Evolutionary conservation across 75 land plant species (phyloP), one percentile per base, ranked within the genome.

Genomic region (Cryptomeria japonica): DNA sequence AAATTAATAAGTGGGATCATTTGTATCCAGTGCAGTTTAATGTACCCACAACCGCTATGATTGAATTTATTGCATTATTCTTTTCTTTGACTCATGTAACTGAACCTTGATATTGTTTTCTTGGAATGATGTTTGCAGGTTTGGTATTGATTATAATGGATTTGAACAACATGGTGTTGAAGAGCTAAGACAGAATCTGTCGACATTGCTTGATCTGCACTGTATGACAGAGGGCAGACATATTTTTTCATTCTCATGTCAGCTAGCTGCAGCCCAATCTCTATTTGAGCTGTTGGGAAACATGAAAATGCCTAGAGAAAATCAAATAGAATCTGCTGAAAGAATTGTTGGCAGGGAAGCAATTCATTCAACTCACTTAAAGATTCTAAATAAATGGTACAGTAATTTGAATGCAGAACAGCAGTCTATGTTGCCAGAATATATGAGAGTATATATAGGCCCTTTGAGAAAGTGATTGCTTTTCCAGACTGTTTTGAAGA

Each of bases 361-460:
- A n/a, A 36, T 25, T 49, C 70, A 86, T 22, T 91, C 82, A 37
- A 34, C 18, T 83, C 44, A 49, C 53, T 84, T 83, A 55, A 53
- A 83, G 73, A 38, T 16, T 38, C 44, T 92, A 32, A 89, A 78
- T 88, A 89, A 87, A 36, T 93, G 94, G 94, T 91, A 92, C 87
- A 83, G 68, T 83, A 87, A 83, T 8, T 83, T 93, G 68, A 91
- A 86, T 51, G 73, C 22, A 8, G 89, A 92, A 89, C 87, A 93
- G 56, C 88, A 92, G 64, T 85, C 72, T 22, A 42, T 88, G 36
- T 11, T 44, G 46, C 84, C 83, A 80, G 83, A 80, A 8, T 42
- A 42, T 80, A 22, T 80, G 47, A 42, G 49, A 44, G 83, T 13
- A 42, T 31, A 80, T 80, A 41, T 80, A 41, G 44, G 32, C 83